These are phyloP conservation scores for Apiotrichum domesticum DNA, from an alignment of 1,284 basidiomycete species.

Conservation along the genomic window DNA sequence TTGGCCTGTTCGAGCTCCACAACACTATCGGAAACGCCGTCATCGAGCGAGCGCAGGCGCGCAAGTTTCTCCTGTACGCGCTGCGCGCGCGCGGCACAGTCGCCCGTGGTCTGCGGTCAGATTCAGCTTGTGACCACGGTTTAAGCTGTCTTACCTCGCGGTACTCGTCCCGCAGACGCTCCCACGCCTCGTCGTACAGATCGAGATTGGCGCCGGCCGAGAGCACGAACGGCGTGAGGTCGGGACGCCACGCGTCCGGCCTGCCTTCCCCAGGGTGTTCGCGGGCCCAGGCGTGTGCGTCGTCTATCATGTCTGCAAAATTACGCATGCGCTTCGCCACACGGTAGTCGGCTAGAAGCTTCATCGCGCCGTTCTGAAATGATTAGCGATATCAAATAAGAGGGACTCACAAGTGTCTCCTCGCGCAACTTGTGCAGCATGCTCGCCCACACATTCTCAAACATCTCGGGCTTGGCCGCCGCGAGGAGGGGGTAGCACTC, in stretches of 20 bases:
- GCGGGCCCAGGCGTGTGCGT: conserved; percentile 24
- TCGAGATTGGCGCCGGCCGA: conserved; percentile 35
- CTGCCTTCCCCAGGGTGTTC: conserved; percentile 12
- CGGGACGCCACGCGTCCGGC: conserved; percentile 41
- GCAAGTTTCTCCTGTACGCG: conserved; percentile 36
- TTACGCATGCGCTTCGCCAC: conserved; percentile 25
- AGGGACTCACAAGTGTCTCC: conserved; percentile 28
- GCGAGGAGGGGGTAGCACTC: conserved; percentile 35
- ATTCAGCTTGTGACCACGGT: too few species aligned
- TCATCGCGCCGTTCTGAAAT: conserved; percentile 23
- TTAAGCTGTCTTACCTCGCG: conserved; percentile 23
- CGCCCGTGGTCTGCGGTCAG: conserved; percentile 27
- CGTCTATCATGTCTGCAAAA: conserved; percentile 33
- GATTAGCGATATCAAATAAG: too few species aligned
- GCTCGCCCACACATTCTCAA: conserved; percentile 26
- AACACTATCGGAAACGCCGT: conserved; percentile 34
- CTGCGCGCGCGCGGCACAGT: conserved; percentile 26
- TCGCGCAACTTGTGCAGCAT: conserved; percentile 25
- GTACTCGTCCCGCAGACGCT: conserved; percentile 36
- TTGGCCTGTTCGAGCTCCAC: conserved; percentile 43
- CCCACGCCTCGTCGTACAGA: conserved; percentile 40
- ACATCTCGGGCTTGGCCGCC: conserved; percentile 21
- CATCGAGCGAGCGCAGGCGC: conserved; percentile 33
- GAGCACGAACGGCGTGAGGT: conserved; percentile 35
- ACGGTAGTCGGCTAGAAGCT: conserved; percentile 33